Base-by-base conservation (phyloP, 2,329 filamentous ascomycete genomes). In the Ampelomyces quisqualis region DNA sequence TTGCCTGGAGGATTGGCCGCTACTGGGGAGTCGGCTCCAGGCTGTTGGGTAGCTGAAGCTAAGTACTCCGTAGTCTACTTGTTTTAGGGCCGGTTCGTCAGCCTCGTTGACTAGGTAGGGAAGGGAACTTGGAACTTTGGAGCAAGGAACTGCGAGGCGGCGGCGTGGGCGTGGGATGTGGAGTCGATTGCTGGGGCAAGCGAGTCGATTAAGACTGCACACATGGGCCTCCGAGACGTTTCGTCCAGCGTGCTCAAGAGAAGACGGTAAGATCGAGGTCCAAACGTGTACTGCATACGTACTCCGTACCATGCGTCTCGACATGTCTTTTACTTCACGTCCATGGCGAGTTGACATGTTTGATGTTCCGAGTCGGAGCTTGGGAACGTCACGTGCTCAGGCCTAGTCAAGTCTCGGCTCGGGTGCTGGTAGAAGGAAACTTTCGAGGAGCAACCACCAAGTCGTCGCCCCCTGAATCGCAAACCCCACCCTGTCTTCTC, bases 51-150 rank as follows among this genome's bases (percentile, higher is more conserved):
- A 24, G 8, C 28, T 28, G 34, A 34, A 26, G 38, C 31, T 40
- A 37, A 15, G 18, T 34, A 34, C 18, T 22, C n/a, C 17, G 11
- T 21, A 33, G 30, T n/a, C n/a, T n/a, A n/a, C n/a, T 19, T 34
- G 20, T 28, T 29, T 22, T 40, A 34, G 38, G 38, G 32, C 41
- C 47, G 49, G 35, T 39, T 47, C 45, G 54, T 34, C 37, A 50
- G 45, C 47, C 42, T 52, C 45, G 48, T 39, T 44, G 26, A 26
- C 33, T 34, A 43, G 34, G 34, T 14, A 28, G 38, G 18, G 18
- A n/a, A 19, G 13, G 24, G 28, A 42, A 28, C 43, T 53, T 53
- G 54, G 44, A 51, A 51, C 26, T 49, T 38, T 13, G 43, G 38
- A 21, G 38, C 34, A 39, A 38, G 29, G 29, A 18, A n/a, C 29